Base-by-base conservation (phyloP, 768 basidiomycete species). In the Lentinula aciculospora region DNA sequence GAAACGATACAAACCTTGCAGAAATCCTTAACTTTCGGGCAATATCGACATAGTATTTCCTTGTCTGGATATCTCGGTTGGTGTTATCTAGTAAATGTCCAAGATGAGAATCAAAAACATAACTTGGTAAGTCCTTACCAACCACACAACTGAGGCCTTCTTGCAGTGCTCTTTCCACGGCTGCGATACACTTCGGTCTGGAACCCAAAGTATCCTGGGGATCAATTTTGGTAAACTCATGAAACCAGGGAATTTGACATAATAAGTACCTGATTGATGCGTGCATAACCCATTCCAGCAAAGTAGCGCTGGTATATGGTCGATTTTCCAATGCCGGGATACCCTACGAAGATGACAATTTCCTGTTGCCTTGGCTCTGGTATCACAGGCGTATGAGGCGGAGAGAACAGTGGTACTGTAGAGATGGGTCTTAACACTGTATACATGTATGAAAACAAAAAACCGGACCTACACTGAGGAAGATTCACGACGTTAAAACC, bases 261-360 rank as follows among this genome's bases (percentile, higher is more conserved):
- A 34, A 34, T 17, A 40, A 6, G 39, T 44, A 56, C 55, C 29
- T 96, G 94, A 66, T 96, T 96, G 60, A 98, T 78, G 62, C 95
- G 92, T 1, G 78, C 70, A 69, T 98, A 97, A 13, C 81, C 86
- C 3, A 70, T 72, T 0, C 84, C 75, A 17, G 74, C 69, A 69
- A 98, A 95, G 67, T 93, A 74, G 44, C 67, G 77, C 17, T 74
- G 75, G 69, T 79, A 98, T 70, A 97, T 91, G 0, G 88, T 80
- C 0, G 91, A 85, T 71, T 98, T 98, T 40, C 96, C 96, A 37
- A 81, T 59, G 62, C 75, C 77, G 1, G 81, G 81, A 60, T 78
- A 81, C 44, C 81, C 81, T 28, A 80, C 76, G 54, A 83, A 81
- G 2, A 83, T 31, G 5, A 82, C 71, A 3, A 79, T 64, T 63